These are phyloP conservation scores for Lachnellula suecica DNA, from an alignment of 2,329 filamentous ascomycete species.

Conservation along the genomic window DNA sequence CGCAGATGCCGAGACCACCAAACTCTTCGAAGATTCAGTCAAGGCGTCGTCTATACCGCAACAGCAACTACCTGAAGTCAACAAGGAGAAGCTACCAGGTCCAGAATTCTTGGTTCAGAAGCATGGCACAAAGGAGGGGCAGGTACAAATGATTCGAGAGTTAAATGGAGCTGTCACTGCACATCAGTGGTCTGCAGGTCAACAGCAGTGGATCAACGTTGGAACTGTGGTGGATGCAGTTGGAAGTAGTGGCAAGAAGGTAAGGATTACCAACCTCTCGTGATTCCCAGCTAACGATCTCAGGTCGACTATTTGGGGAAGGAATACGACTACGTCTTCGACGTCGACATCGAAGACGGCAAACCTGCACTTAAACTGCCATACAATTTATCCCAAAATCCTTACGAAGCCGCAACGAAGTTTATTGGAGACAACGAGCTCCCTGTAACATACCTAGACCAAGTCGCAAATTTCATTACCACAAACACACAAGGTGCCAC, in stretches of 20 bases:
- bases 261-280: background rate
- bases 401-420: slow-evolving; percentile 86
- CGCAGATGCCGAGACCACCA: slow-evolving; percentile 66
- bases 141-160: slow-evolving; percentile 89
- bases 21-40: slow-evolving; percentile 79
- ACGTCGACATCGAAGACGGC: slow-evolving; percentile 93
- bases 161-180: slow-evolving; percentile 79
- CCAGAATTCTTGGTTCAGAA: slow-evolving; percentile 82
- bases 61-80: slow-evolving; percentile 78
- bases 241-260: slow-evolving; percentile 77
- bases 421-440: slow-evolving; percentile 90
- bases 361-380: slow-evolving; percentile 92
- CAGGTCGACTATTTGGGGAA: slow-evolving; percentile 69
- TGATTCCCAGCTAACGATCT: background rate
- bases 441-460: slow-evolving; percentile 82
- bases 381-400: slow-evolving; percentile 89
- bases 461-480: slow-evolving; percentile 89
- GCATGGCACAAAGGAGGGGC: slow-evolving; percentile 91
- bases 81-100: slow-evolving; percentile 88
- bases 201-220: slow-evolving; percentile 79
- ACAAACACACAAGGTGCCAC: slow-evolving; percentile 86
- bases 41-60: slow-evolving; percentile 83
- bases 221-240: slow-evolving; percentile 93
- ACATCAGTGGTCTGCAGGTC: slow-evolving; percentile 77
- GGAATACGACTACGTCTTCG: slow-evolving; percentile 94